phyloP scores from a whole-genome alignment of 1,284 basidiomycete genomes.

The Boletus hoseneyae region DNA sequence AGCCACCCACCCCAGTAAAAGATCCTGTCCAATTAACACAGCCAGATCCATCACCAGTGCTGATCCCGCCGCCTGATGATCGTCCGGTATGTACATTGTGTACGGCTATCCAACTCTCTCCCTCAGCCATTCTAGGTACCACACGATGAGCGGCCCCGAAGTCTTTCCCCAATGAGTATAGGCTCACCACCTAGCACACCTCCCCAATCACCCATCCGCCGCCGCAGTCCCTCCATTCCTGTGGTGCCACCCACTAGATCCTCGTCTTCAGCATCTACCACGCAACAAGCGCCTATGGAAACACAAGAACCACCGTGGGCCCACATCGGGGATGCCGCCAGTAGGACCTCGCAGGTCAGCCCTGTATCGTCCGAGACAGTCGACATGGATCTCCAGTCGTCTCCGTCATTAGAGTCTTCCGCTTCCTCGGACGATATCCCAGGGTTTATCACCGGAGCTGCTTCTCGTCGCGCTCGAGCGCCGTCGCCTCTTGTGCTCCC shows the following conservation, averaged over 20 bases:
- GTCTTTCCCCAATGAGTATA: constrained; percentile 57
- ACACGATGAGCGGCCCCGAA: constrained; percentile 33
- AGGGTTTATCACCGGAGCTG: constrained; percentile 31
- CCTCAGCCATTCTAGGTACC: constrained; percentile 33
- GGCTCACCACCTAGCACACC: constrained; percentile 43
- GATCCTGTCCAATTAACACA: constrained; percentile 8
- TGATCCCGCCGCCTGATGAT: constrained; percentile 17
- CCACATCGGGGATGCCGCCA: constrained; percentile 26
- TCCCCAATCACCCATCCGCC: constrained; percentile 22
- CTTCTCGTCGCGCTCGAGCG: constrained; percentile 29
- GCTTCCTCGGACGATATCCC: constrained; percentile 28
- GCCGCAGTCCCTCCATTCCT: constrained; percentile 2
- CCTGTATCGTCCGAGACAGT: constrained; percentile 35
- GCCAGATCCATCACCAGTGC: constrained; percentile 12
- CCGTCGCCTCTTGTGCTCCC: constrained; percentile 29
- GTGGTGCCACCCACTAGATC: constrained; percentile 8
- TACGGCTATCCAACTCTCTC: neutral
- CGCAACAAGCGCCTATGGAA: constrained; percentile 17
- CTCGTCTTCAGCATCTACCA: constrained; percentile 12
- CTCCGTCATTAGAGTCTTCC: constrained; percentile 30
- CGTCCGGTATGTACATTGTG: constrained; percentile 19
- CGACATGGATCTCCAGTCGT: constrained; percentile 34
- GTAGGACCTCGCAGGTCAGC: constrained; percentile 30
- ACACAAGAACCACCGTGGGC: constrained; percentile 15
- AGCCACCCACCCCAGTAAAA: constrained; percentile 12